Evolutionary conservation across 345 rosid genomes (phyloP), one percentile per base, ranked within the genome.

Genomic region (Hevea brasiliensis): DNA sequence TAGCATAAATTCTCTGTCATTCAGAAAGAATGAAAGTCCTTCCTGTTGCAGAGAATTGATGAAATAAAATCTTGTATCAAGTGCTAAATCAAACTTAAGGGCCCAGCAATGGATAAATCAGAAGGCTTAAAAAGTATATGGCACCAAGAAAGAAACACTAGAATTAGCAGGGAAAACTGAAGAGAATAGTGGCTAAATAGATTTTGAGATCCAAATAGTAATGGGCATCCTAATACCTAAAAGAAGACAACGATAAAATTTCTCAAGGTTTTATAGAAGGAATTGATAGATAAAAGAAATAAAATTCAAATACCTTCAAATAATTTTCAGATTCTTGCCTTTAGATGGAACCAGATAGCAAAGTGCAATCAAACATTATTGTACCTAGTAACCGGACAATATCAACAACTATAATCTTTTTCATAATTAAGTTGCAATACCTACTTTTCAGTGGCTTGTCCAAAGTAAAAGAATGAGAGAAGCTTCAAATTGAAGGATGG

Each of bases 401-500:
- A 45, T 27, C 42, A 29, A 48, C 21, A 40, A 18, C 24, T 21
- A 54, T 51, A 72, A 64, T 26, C 10, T 27, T 62, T 8, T 41
- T 61, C 42, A 29, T n/a, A 21, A 20, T 3, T 27, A 40, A 7
- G 24, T 56, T 15, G 21, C 41, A 29, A 61, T 26, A 32, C 58
- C 67, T 61, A 47, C 66, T 71, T 60, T 71, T 71, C 11, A 3
- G 32, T 45, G 42, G 67, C 47, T 60, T 71, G 32, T 47, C 56
- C 13, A 37, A 51, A 10, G 37, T 8, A 50, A 42, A 20, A 44
- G 60, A 69, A 69, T 58, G 37, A 69, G 35, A 63, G 51, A 51
- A 21, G 48, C 68, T 61, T 47, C 58, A 61, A 21, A 13, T 11
- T 9, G 55, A 72, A 24, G 60, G 8, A 18, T 27, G 53, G 68